Evolutionary conservation across 2,329 filamentous ascomycete species (phyloP), one percentile per base, ranked within the genome.

Genomic region (Alternaria dauci): DNA sequence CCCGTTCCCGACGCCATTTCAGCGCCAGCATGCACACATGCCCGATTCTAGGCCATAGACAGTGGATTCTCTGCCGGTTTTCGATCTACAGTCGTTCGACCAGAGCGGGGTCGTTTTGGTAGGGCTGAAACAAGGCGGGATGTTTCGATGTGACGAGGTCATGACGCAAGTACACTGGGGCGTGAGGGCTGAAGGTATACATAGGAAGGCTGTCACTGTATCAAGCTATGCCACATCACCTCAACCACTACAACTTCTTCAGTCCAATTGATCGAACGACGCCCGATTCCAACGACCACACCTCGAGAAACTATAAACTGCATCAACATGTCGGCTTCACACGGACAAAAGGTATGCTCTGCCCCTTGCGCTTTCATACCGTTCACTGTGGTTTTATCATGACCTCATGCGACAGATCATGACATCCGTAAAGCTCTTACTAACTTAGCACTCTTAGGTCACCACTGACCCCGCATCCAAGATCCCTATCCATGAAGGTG

Each of bases 401-500:
- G 43, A 59, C 38, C 43, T 43, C 28, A 12, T n/a, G 8, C 0
- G 16, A 20, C 43, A 51, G 28, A 4, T 20, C 5, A 47, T 34
- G 5, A 23, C 5, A 38, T 11, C 26, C 18, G 12, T 41, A 30
- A 28, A 42, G 39, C 14, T 16, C 52, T 52, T n/a, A 53, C 63
- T 67, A 44, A 67, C 20, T 25, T 16, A 36, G 20, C 20, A 16
- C 28, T 8, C 3, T 5, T 39, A 83, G 77, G 73, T 81, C 65
- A 86, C 82, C 46, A 82, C 75, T 47, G 85, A 87, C 72, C 81
- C 83, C 53, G 72, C 76, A 60, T 75, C 81, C 47, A 72, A 70
- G 38, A 85, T 87, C 28, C 61, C 65, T 18, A 85, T 83, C 59
- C 75, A 81, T 16, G 92, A 95, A 76, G 81, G 84, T 14, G 81